Evolutionary conservation across 2,329 filamentous ascomycete species (phyloP), one percentile per base, ranked within the genome.

Genomic region (Diaporthe humulicola): DNA sequence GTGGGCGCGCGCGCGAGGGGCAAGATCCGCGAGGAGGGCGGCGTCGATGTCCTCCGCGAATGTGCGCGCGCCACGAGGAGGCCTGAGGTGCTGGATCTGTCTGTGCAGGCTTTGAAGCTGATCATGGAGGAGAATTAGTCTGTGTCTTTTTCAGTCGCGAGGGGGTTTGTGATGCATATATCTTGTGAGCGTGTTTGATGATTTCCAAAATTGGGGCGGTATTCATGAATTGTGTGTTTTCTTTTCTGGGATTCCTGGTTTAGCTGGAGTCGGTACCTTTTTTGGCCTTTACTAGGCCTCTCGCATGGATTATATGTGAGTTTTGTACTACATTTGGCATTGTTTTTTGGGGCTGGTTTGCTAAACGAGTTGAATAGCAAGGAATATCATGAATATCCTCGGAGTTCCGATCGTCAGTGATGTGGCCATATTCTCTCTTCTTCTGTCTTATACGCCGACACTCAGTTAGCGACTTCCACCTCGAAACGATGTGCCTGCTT

Each of bases 41-140:
- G 92, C 0, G 85, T 94, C 2, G 91, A 95, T 74, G 86, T 90
- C 3, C 81, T 98, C 75, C 95, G 92, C 79, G 88, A 89, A 66
- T 92, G 92, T 78, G 85, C 96, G 60, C 93, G 92, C 85, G 91
- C 91, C 82, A 93, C 90, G 64, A 88, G 91, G 74, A 90, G 91
- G 75, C 87, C 90, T 9, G 92, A 94, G 77, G 92, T 98, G 33
- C 81, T 98, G 67, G 89, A 93, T 79, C 86, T 93, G 22, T 92
- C 92, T 0, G 91, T 95, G 7, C 90, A 95, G 80, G 93, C 93
- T 1, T 81, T 98, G 80, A 96, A 96, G 85, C 85, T 89, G 73
- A 79, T 95, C 76, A 81, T 94, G 54, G 88, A 88, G 60, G 82
- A 83, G 10, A 72, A 72, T 4, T 72, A 56, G 30, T 9, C 1